Conservation (phyloP, 2,329 filamentous ascomycete genomes). For the Trichoderma sp. region DNA sequence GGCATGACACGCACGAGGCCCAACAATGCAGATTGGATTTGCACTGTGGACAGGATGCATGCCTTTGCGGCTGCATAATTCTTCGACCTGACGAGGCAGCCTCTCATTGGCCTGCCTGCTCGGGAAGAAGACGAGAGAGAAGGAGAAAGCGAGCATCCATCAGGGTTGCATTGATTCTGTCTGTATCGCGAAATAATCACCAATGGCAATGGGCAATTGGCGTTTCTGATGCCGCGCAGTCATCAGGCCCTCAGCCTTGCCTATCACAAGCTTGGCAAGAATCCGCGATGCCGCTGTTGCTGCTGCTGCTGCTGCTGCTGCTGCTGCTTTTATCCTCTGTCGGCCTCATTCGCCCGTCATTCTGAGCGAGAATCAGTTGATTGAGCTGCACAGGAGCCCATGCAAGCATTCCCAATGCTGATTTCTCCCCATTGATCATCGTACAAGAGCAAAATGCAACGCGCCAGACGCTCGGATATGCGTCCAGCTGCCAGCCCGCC, state of each 20-base stretch:
- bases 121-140: background rate
- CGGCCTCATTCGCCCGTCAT: conserved; percentile 6
- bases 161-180: background rate
- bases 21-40: background rate
- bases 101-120: background rate
- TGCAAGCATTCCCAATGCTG: conserved; percentile 13
- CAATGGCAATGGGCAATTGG: conserved; percentile 12
- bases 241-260: conserved; percentile 12
- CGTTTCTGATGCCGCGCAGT: background rate
- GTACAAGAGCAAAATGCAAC: conserved; percentile 8
- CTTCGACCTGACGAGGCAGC: conserved; percentile 16
- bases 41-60: conserved; percentile 13
- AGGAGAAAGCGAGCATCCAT: background rate
- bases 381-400: conserved; percentile 15
- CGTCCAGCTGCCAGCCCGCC: conserved; percentile 4
- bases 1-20: background rate
- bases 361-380: background rate
- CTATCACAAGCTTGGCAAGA: conserved; percentile 8
- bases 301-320: no score
- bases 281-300: conserved; percentile 3
- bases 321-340: conserved; percentile 12
- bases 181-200: conserved; percentile 13
- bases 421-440: background rate
- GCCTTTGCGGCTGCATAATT: conserved; percentile 15
- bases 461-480: background rate